A percentile compares a stretch with the other conserved stretches of the same genome.
These are phyloP conservation scores for Penicillium cataractarum DNA, from an alignment of 495 filamentous ascomycete species.

Conservation along the genomic window DNA sequence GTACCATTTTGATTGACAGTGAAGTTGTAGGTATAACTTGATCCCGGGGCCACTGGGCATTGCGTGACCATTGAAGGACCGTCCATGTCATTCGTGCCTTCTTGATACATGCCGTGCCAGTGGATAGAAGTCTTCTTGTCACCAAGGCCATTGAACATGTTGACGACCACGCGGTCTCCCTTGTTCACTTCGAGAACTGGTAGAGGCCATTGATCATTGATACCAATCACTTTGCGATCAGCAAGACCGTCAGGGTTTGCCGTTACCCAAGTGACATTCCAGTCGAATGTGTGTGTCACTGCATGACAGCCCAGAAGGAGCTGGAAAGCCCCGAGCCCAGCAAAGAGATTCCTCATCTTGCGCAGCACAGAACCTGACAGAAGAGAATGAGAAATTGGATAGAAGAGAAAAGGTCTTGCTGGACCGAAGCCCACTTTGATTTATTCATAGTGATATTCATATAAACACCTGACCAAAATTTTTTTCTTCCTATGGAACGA, in stretches of 20 bases:
- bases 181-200: conserved; percentile 68
- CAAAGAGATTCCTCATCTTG: too few species aligned
- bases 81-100: conserved; percentile 70
- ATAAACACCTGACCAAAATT: too few species aligned
- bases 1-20: conserved; percentile 73
- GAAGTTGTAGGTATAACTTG: conserved; percentile 17
- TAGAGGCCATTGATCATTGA: conserved; percentile 81
- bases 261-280: conserved; percentile 80
- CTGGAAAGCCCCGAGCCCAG: too few species aligned
- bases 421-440: too few species aligned
- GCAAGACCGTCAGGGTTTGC: conserved; percentile 74
- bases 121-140: conserved; percentile 73
- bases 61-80: conserved; percentile 62
- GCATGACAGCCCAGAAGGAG: too few species aligned
- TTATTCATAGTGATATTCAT: too few species aligned
- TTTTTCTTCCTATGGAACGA: too few species aligned
- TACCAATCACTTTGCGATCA: conserved; percentile 72
- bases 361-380: too few species aligned
- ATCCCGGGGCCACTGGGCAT: conserved; percentile 65
- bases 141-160: conserved; percentile 72
- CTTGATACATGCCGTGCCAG: conserved; percentile 69
- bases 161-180: conserved; percentile 73
- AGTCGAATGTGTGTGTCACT: conserved; percentile 43
- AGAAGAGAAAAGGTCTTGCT: too few species aligned
- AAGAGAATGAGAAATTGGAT: too few species aligned